These are phyloP conservation scores for Leptomonas pyrrhocoris DNA, from an alignment of 208 protist genomes.

Conservation along the genomic window DNA sequence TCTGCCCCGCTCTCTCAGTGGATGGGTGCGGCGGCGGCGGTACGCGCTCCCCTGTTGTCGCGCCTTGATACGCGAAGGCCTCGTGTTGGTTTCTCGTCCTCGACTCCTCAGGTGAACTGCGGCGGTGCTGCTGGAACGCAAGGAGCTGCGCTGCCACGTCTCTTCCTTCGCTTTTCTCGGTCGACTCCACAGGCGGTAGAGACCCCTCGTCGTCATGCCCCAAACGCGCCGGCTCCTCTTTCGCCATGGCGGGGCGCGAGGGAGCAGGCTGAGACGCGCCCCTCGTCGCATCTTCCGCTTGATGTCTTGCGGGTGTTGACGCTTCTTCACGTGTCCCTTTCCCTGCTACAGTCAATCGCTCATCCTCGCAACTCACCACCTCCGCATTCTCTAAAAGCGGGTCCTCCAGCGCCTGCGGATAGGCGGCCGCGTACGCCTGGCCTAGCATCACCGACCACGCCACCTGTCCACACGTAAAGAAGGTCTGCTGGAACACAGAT, in stretches of 20 bases:
- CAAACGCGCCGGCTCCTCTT: not conserved
- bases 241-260: not conserved
- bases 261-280: too few species aligned
- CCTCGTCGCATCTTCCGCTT: too few species aligned
- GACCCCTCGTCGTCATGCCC: not conserved
- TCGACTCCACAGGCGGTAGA: not conserved
- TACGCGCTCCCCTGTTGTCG: too few species aligned
- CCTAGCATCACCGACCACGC: slow-evolving; percentile 71
- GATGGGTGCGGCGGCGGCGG: too few species aligned
- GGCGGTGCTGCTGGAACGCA: too few species aligned
- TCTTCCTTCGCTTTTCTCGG: not conserved
- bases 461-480: slow-evolving; percentile 55
- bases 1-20: too few species aligned
- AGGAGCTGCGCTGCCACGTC: too few species aligned
- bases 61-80: too few species aligned
- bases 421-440: slow-evolving; percentile 44
- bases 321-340: not conserved
- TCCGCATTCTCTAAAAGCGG: not conserved
- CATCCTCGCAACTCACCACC: not conserved
- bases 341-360: not conserved
- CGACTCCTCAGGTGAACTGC: too few species aligned
- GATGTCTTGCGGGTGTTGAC: not conserved
- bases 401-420: not conserved
- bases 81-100: too few species aligned
- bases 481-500: slow-evolving; percentile 45